phyloP scores from a whole-genome alignment of 2,329 filamentous ascomycete genomes.

The Chrysoporthe austroafricana region DNA sequence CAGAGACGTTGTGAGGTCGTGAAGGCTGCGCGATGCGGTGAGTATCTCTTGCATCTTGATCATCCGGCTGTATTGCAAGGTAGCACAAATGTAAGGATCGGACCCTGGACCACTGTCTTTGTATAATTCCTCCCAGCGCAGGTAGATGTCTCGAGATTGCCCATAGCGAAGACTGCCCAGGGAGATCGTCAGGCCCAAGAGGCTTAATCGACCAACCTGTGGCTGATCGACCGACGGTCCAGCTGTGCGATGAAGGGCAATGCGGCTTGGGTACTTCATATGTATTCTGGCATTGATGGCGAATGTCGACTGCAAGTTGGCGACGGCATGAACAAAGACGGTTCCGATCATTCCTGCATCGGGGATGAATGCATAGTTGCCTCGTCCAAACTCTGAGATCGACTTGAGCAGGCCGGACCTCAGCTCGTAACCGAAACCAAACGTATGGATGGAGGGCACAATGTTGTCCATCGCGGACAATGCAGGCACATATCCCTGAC shows the following conservation, averaged over 20 bases:
- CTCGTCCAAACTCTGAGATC: constrained; percentile 60
- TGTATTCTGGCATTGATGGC: constrained; percentile 51
- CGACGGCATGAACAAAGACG: constrained; percentile 64
- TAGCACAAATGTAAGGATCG: constrained; percentile 38
- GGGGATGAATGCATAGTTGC: constrained; percentile 64
- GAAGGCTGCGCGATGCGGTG: constrained; percentile 28
- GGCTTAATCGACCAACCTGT: constrained; percentile 27
- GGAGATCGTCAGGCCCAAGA: constrained; percentile 41
- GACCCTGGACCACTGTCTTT: constrained; percentile 17
- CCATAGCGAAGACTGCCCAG: constrained; percentile 62
- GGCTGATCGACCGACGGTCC: constrained; percentile 45
- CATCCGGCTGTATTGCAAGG: constrained; percentile 42
- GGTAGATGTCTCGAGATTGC: constrained; percentile 61
- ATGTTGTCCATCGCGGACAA: constrained; percentile 47
- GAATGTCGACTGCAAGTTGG: constrained; percentile 63
- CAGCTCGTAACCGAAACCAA: constrained; percentile 57
- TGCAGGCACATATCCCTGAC: constrained; percentile 58
- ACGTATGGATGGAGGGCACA: constrained; percentile 54
- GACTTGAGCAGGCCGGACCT: constrained; percentile 60
- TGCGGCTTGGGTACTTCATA: constrained; percentile 42
- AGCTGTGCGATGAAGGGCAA: constrained; percentile 45
- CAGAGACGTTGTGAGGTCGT: constrained; percentile 19
- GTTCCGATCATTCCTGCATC: constrained; percentile 66
- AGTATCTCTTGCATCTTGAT: constrained; percentile 21
- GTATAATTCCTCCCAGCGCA: constrained; percentile 41